Base-by-base conservation (phyloP, 2,329 filamentous ascomycete species). In the Paecilomyces formosus region DNA sequence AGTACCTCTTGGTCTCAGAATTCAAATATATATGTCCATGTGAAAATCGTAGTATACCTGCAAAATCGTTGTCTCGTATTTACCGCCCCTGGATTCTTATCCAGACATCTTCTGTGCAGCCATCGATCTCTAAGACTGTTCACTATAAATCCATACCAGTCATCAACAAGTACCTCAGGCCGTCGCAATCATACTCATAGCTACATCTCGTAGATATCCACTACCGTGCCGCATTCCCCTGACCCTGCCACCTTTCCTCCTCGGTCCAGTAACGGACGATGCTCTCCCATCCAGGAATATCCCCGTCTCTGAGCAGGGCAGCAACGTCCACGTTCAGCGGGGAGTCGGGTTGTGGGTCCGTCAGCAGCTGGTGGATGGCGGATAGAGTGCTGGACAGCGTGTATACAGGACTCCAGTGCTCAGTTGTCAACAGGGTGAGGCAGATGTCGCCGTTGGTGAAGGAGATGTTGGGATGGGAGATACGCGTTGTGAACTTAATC, bases 391-490 rank as follows among this genome's bases (percentile, higher is more conserved):
- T 70, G 13, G 71, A 74, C 3, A 97, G 82, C 49, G 88, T 92
- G 74, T 96, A 94, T 18, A 90, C 86, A 1, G 92, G 90, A 60
- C 89, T 88, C 93, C 93, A 97, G 18, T 87, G 82, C 69, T 79
- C 76, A 0, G 78, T 79, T 60, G 84, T 85, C 55, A 99, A 81
- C 62, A 97, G 82, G 70, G 97, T 94, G 28, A 97, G 85, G 74
- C 94, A 99, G 70, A 99, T 94, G 76, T 97, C 92, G 65, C 94
- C 94, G 2, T 85, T 92, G 45, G 79, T 78, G 71, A 85, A 85
- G 61, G 82, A 78, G 53, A 88, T 85, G 75, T 97, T 97, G 54
- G 92, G 87, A 78, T 96, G 92, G 68, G 90, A 89, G 64, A 95
- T 85, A 62, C 86, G 85, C 35, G 92, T 99, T n/a, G 81, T 78